Base-by-base conservation (phyloP, 2,329 filamentous ascomycete genomes). In the Sporothrix pseudoabietina region DNA sequence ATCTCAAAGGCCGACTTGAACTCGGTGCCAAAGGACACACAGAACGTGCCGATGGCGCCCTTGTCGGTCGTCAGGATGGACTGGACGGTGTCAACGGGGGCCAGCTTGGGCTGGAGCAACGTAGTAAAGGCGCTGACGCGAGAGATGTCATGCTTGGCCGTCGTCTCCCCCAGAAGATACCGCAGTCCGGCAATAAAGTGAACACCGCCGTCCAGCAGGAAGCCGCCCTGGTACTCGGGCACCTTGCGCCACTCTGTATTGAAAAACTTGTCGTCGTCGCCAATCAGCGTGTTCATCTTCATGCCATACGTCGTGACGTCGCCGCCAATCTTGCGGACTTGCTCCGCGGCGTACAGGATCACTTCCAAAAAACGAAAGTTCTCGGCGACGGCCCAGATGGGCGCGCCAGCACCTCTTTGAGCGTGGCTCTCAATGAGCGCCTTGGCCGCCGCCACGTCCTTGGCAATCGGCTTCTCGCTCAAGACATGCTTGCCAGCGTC, bases 151-250 rank as follows among this genome's bases (percentile, higher is more conserved):
- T 74, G 61, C 4, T 47, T 65, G 9, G 9, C 69, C 2, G 30
- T 57, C 0, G 74, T 61, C n/a, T 68, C 72, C 1, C n/a, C 71
- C 26, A 73, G 49, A 0, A 75, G 41, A 9, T 14, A 47, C 1
- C 74, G 71, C 35, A 75, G 63, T 26, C 44, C 55, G 0, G 73
- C 74, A 2, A 74, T 16, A 63, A 73, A 73, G 80, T 94, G 92
- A 26, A 94, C 91, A 55, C 92, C 92, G 8, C 88, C 91, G 77
- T 94, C 92, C 1, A 94, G 86, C 68, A 94, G 80, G 78, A 94
- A 94, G 0, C 92, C 92, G 71, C 92, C 92, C 81, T 94, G 91
- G 79, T 93, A 87, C 71, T 86, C 83, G 1, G 92, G 91, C 71
- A 82, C 85, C 79, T 90, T 91, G 68, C 92, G 88, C 92, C 80